phyloP scores from a whole-genome alignment of 176 grass and related monocot genomes.

The Dactylis glomerata region DNA sequence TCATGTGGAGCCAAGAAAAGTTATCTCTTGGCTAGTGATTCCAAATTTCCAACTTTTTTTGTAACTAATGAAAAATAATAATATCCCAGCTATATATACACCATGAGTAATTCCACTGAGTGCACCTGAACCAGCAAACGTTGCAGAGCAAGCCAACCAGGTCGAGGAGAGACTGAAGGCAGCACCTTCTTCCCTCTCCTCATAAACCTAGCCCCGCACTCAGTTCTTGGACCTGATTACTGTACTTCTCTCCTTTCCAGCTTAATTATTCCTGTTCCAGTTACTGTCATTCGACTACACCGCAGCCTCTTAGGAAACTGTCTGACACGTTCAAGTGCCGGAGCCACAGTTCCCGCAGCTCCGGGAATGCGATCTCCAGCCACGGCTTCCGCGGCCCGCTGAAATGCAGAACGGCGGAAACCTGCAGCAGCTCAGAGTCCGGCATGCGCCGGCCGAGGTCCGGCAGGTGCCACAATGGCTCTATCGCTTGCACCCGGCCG shows the following conservation, averaged over 20 bases:
- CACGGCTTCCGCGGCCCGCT: conserved; percentile 91
- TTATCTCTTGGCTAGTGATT: neutral
- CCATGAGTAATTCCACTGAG: conserved; percentile 1
- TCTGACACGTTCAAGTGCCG: conserved; percentile 61
- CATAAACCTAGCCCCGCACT: conserved; percentile 39
- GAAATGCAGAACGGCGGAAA: conserved; percentile 75
- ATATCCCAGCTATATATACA: neutral
- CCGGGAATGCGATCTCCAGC: conserved; percentile 68
- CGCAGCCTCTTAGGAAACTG: conserved; percentile 64
- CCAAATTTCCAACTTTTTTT: neutral
- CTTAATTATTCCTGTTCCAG: neutral
- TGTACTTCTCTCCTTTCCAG: neutral
- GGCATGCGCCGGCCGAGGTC: conserved; percentile 61
- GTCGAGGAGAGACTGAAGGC: conserved; percentile 88
- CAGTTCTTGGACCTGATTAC: conserved; percentile 8
- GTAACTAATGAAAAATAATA: neutral
- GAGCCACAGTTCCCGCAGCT: conserved; percentile 65
- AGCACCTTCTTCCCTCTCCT: conserved; percentile 91
- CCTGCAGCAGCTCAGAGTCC: conserved; percentile 44
- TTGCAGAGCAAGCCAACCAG: conserved; percentile 24
- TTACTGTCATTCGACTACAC: conserved; percentile 42
- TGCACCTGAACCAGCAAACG: neutral
- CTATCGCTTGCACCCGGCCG: conserved; percentile 45
- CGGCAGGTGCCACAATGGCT: conserved; percentile 64
- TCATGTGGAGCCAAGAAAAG: neutral